Evolutionary conservation across 2,329 filamentous ascomycete genomes (phyloP).

Genomic region (Fusarium proliferatum): DNA sequence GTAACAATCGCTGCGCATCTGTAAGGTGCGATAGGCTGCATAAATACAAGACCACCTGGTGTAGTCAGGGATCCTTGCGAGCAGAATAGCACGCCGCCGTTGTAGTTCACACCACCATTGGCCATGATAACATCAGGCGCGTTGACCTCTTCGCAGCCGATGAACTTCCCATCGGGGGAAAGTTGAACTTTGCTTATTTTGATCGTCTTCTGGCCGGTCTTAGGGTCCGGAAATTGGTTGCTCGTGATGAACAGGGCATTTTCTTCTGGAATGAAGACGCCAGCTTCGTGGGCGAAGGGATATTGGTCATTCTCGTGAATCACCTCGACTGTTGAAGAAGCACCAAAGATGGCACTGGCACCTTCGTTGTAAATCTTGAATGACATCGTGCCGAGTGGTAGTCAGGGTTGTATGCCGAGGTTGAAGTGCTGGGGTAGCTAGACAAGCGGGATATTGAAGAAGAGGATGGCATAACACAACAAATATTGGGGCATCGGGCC

Average conservation of each 20-base stretch:
- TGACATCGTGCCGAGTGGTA: neutral
- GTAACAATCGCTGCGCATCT: slow-evolving; percentile 46
- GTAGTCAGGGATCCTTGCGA: slow-evolving; percentile 50
- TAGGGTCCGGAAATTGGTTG: slow-evolving; percentile 44
- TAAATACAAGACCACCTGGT: slow-evolving; percentile 47
- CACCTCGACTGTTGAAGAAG: slow-evolving; percentile 49
- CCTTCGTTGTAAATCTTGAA: slow-evolving; percentile 29
- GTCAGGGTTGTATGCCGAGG: neutral
- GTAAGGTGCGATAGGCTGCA: slow-evolving; percentile 49
- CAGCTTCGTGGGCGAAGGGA: slow-evolving; percentile 63
- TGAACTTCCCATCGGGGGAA: slow-evolving; percentile 3
- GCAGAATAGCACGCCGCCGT: slow-evolving; percentile 54
- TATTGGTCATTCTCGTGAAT: slow-evolving; percentile 53
- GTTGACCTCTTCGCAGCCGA: slow-evolving; percentile 49
- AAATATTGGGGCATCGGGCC: neutral
- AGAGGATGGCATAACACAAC: neutral
- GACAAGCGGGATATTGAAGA: neutral
- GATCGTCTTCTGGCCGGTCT: slow-evolving; percentile 41
- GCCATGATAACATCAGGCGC: slow-evolving; percentile 54
- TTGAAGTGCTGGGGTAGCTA: neutral
- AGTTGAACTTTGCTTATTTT: slow-evolving; percentile 47
- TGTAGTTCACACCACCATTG: slow-evolving; percentile 62
- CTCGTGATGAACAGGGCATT: slow-evolving; percentile 50
- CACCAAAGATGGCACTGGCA: slow-evolving; percentile 48
- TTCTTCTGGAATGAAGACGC: slow-evolving; percentile 47